These are phyloP conservation scores for Hymenoscyphus scutula DNA, from an alignment of 2,329 filamentous ascomycete genomes.

Conservation along the genomic window DNA sequence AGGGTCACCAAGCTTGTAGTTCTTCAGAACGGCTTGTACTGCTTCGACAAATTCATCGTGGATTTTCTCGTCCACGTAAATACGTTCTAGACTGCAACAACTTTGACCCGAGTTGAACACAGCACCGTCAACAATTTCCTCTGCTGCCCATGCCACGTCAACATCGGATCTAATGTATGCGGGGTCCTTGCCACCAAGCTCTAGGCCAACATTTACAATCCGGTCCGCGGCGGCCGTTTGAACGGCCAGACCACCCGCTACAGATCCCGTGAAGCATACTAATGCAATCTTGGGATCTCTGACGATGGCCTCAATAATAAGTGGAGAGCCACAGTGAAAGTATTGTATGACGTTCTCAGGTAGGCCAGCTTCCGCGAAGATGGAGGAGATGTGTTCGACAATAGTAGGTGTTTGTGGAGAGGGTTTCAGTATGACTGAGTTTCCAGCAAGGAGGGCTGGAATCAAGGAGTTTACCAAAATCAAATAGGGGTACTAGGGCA, in stretches of 20 bases:
- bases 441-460: conserved; percentile 85
- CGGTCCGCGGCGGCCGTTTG: conserved; percentile 82
- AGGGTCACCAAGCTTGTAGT: conserved; percentile 87
- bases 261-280: conserved; percentile 92
- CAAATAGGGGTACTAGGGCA: conserved; percentile 80
- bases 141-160: conserved; percentile 85
- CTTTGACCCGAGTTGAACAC: conserved; percentile 98
- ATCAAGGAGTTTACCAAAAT: conserved; percentile 91
- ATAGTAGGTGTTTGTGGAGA: conserved; percentile 93
- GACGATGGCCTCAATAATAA: conserved; percentile 74
- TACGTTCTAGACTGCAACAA: conserved; percentile 87
- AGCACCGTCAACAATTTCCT: conserved; percentile 93
- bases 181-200: conserved; percentile 92
- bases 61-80: conserved; percentile 85
- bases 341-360: conserved; percentile 84
- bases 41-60: conserved; percentile 80
- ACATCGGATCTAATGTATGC: conserved; percentile 86
- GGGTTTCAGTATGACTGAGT: conserved; percentile 90
- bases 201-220: conserved; percentile 80
- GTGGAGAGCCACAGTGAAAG: conserved; percentile 82
- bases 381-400: conserved; percentile 75
- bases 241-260: conserved; percentile 80
- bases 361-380: conserved; percentile 78
- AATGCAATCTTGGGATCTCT: conserved; percentile 73
- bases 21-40: conserved; percentile 73